Evolutionary conservation across 768 basidiomycete species (phyloP).

Genomic region (Kwoniella mangroviensis): DNA sequence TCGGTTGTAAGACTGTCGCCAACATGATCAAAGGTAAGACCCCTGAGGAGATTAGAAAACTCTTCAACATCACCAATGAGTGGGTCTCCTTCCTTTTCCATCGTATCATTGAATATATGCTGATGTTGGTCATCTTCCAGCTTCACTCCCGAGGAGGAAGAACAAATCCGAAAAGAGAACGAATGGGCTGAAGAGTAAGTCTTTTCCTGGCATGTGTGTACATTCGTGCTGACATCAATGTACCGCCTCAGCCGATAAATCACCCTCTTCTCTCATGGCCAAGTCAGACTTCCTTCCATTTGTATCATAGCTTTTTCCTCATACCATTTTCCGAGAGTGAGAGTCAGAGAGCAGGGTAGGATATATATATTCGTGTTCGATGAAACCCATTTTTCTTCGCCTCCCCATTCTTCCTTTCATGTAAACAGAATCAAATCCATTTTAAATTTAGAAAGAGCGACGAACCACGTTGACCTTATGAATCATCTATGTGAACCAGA

Average conservation of each 20-base stretch:
- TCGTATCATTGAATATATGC: slow-evolving; percentile 7
- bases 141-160: slow-evolving; percentile 99
- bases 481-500: neutral
- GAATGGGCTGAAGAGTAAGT: slow-evolving; percentile 62
- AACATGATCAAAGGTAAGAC: slow-evolving; percentile 99
- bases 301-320: slow-evolving; percentile 5
- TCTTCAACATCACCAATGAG: slow-evolving; percentile 84
- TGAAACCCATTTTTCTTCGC: neutral
- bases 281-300: neutral
- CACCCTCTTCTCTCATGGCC: neutral
- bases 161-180: slow-evolving; percentile 99
- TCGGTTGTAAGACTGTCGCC: slow-evolving; percentile 62
- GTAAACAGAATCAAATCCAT: neutral
- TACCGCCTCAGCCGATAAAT: slow-evolving; percentile 21
- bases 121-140: slow-evolving; percentile 66
- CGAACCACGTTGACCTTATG: neutral
- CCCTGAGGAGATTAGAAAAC: slow-evolving; percentile 96
- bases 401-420: neutral
- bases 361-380: neutral
- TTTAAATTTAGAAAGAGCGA: neutral
- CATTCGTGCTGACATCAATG: neutral
- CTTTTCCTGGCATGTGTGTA: no score
- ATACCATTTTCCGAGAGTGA: neutral
- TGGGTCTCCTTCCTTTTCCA: slow-evolving; percentile 23
- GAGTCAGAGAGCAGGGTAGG: neutral